Conservation (phyloP, 306 rosid species). For the Biancaea sappan region DNA sequence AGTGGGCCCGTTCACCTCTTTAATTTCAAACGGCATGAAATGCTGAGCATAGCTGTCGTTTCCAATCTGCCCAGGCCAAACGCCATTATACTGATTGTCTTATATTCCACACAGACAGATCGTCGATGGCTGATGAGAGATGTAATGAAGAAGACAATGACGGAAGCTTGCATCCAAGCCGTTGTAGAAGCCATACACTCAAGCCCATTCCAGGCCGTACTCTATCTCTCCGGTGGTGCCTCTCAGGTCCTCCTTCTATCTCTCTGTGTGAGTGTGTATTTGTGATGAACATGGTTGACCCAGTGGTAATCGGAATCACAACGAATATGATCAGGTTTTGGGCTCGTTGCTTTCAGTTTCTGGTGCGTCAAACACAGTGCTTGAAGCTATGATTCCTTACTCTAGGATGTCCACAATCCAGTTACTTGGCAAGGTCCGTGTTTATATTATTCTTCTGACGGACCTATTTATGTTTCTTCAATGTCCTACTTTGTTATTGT, state of each 20-base stretch:
- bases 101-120: not conserved
- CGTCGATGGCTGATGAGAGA: not conserved
- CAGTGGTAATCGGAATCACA: not conserved
- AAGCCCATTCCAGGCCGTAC: constrained; percentile 64
- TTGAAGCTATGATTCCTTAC: constrained; percentile 81
- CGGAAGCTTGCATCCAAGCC: constrained; percentile 51
- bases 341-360: constrained; percentile 77
- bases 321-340: constrained; percentile 41
- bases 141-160: constrained; percentile 30
- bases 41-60: constrained; percentile 4
- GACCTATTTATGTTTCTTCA: not conserved
- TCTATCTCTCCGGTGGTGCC: constrained; percentile 81
- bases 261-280: not conserved
- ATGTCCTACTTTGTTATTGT: not conserved
- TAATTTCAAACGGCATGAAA: not conserved
- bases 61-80: not conserved
- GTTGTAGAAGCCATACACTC: constrained; percentile 76
- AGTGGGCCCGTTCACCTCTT: not conserved
- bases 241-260: constrained; percentile 58
- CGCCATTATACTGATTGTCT: not conserved
- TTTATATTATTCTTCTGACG: not conserved
- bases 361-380: constrained; percentile 86
- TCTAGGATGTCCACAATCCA: constrained; percentile 72
- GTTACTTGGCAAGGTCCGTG: constrained; percentile 70
- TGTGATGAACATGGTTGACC: not conserved